Evolutionary conservation across 768 basidiomycete genomes (phyloP).

Genomic region (Tulasnella sp.): DNA sequence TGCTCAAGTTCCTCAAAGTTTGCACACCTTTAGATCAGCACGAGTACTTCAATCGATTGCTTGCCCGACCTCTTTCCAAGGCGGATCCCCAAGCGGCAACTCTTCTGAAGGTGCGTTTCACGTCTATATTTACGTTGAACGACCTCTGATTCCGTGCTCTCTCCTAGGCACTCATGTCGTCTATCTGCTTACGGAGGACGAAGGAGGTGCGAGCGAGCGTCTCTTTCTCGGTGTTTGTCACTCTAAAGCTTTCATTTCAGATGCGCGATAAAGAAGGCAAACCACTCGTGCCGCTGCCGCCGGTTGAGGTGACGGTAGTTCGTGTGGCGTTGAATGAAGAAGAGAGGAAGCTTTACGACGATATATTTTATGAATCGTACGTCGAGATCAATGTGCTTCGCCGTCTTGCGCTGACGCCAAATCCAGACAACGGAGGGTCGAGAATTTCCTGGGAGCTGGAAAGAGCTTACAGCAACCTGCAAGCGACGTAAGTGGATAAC

Average conservation of each 20-base stretch:
- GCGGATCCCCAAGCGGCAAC: constrained; percentile 58
- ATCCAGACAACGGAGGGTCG: constrained; percentile 39
- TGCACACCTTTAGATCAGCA: constrained; percentile 76
- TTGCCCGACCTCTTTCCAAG: constrained; percentile 65
- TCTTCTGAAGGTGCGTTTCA: constrained; percentile 48
- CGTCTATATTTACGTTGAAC: neutral
- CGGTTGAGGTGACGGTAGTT: constrained; percentile 67
- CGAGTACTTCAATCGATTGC: constrained; percentile 67
- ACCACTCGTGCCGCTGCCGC: constrained; percentile 61
- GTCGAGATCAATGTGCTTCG: neutral
- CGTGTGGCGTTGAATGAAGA: constrained; percentile 53
- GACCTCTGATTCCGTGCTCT: neutral
- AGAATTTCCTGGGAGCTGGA: constrained; percentile 33
- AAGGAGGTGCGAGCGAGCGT: constrained; percentile 40
- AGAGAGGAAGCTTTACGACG: constrained; percentile 58
- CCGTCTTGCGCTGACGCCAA: neutral
- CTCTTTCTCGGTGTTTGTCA: constrained; percentile 13
- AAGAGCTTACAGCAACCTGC: neutral
- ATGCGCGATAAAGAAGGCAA: constrained; percentile 78
- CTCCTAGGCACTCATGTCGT: constrained; percentile 58
- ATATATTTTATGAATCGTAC: constrained; percentile 27
- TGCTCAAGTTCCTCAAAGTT: constrained; percentile 74
- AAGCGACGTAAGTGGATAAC: neutral
- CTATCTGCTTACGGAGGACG: constrained; percentile 68
- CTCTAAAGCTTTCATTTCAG: constrained; percentile 28